Evolutionary conservation across 352 stramenopile species (phyloP), one percentile per base, ranked within the genome.

Genomic region (Phytophthora capsici): DNA sequence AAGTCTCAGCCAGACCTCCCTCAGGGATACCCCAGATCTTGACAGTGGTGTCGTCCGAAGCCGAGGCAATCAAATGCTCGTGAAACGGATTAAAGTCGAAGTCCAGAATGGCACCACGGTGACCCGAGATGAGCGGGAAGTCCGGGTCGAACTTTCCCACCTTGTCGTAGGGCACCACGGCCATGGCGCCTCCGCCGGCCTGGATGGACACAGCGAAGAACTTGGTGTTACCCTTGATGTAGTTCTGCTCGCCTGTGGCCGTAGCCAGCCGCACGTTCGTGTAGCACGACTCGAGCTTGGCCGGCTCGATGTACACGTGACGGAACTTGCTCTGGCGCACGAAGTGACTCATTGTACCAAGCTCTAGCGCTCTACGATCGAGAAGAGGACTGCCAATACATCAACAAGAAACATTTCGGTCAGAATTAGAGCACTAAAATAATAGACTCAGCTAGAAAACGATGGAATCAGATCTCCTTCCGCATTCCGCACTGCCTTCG

Each of bases 141-240:
- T 97, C 93, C 38, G 90, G 82, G 64, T 98, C 90, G 65, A 98
- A 98, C 70, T 97, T 95, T 68, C 97, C 96, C 20, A 93, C 90
- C 65, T 98, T 96, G 37, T 98, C 92, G 57, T 98, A 97, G 14
- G 93, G 90, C 50, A 98, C 86, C 28, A 99, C 94, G 46, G 94
- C 93, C 75, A 99, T 96, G 54, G 89, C 84, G 43, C 91, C 91
- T 38, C 90, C 91, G 47, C 91, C 90, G 0, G 87, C 86, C 67
- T 94, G 83, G 68, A 97, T 96, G 38, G 97, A 91, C 30, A 99
- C 93, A 19, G 97, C 96, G 75, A 99, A 99, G 80, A 99, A 99
- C 86, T 99, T 99, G 57, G 97, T 97, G 71, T 99, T 99, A 36
- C 95, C 97, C 80, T 99, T 99, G 81, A 99, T 99, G 85, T 99